Conservation (phyloP, 768 basidiomycete species). For the Mycena galericulata region DNA sequence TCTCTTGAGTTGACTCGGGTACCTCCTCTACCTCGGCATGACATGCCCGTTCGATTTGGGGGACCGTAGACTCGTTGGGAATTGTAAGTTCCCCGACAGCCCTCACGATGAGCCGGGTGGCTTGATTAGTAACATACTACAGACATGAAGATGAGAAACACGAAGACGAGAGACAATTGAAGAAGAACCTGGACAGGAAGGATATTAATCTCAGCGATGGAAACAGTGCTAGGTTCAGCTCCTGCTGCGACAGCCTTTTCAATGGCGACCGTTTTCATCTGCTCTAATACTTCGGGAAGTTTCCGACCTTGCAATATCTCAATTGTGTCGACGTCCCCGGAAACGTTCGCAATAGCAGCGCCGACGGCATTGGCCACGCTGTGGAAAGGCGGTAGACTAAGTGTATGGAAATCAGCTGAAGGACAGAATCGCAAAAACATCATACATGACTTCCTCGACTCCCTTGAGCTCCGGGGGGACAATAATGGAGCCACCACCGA, state of each 20-base stretch:
- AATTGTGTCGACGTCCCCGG: conserved; percentile 59
- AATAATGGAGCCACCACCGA: conserved; percentile 75
- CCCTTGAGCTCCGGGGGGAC: conserved; percentile 64
- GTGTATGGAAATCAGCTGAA: neutral
- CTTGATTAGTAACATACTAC: conserved; percentile 64
- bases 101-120: conserved; percentile 66
- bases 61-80: conserved; percentile 4
- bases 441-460: conserved; percentile 53
- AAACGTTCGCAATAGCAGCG: conserved; percentile 59
- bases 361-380: conserved; percentile 75
- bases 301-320: conserved; percentile 51
- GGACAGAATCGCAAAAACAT: neutral
- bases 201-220: conserved; percentile 66
- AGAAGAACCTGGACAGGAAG: conserved; percentile 61
- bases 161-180: conserved; percentile 9
- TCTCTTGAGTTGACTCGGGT: conserved; percentile 28
- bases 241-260: conserved; percentile 58
- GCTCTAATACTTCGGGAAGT: conserved; percentile 47
- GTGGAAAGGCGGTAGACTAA: conserved; percentile 46
- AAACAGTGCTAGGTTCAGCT: conserved; percentile 55
- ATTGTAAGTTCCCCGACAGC: conserved; percentile 65
- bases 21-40: conserved; percentile 31
- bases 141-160: conserved; percentile 12
- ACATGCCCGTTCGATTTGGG: conserved; percentile 28
- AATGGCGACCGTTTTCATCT: conserved; percentile 54